These are phyloP conservation scores for Fusarium proliferatum DNA, from an alignment of 2,329 filamentous ascomycete species.

Conservation along the genomic window DNA sequence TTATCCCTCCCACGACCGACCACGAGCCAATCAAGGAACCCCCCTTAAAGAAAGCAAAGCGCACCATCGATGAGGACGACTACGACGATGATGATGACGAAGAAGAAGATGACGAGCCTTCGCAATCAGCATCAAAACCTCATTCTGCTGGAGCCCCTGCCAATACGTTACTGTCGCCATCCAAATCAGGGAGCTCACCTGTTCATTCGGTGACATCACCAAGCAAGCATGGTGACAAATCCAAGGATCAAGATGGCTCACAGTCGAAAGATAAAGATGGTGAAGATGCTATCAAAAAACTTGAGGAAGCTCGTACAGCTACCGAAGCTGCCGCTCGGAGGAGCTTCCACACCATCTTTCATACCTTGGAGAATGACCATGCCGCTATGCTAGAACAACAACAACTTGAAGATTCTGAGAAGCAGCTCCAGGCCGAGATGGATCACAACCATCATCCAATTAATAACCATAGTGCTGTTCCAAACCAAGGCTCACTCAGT, in stretches of 20 bases:
- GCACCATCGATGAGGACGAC: slow-evolving; percentile 85
- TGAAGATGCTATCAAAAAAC: slow-evolving; percentile 90
- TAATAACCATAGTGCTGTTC: slow-evolving; percentile 62
- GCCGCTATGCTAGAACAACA: slow-evolving; percentile 98
- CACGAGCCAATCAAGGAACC: slow-evolving; percentile 69
- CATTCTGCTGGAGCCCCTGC: slow-evolving; percentile 63
- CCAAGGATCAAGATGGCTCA: slow-evolving; percentile 60
- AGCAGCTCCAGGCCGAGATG: slow-evolving; percentile 96
- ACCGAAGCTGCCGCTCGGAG: slow-evolving; percentile 90
- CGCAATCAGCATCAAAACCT: slow-evolving; percentile 64
- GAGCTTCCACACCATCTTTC: slow-evolving; percentile 93
- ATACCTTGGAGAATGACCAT: slow-evolving; percentile 93
- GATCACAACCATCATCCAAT: slow-evolving; percentile 70
- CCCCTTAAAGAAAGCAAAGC: slow-evolving; percentile 78
- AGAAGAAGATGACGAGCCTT: slow-evolving; percentile 69
- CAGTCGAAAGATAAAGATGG: slow-evolving; percentile 73
- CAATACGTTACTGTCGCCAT: slow-evolving; percentile 72
- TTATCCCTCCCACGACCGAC: slow-evolving; percentile 67
- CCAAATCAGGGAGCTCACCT: slow-evolving; percentile 75
- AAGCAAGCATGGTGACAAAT: slow-evolving; percentile 66
- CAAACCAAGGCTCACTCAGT: slow-evolving; percentile 88
- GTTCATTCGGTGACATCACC: slow-evolving; percentile 71
- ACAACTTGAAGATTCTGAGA: slow-evolving; percentile 94
- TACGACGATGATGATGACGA: slow-evolving; percentile 87
- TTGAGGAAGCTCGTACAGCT: slow-evolving; percentile 91